These are phyloP conservation scores for Xerocomus amazonicus DNA, from an alignment of 1,284 basidiomycete species.

Conservation along the genomic window DNA sequence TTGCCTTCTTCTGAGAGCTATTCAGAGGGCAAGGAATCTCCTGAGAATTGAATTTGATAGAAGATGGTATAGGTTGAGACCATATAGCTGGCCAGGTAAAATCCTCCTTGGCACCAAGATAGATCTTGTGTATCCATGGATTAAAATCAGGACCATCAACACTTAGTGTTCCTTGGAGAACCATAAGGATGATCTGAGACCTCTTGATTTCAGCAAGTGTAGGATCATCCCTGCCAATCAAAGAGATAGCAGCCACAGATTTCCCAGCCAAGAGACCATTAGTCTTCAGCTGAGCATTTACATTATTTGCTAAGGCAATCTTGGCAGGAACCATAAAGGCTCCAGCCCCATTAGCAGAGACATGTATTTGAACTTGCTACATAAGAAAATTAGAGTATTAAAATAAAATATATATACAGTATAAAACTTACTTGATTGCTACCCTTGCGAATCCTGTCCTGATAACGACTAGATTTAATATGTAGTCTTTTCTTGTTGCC, in stretches of 20 bases:
- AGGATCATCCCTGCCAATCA: slow-evolving; percentile 49
- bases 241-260: slow-evolving; percentile 35
- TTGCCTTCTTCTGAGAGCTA: slow-evolving; percentile 24
- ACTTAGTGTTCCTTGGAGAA: slow-evolving; percentile 45
- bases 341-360: slow-evolving; percentile 18
- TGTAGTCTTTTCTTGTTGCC: slow-evolving; percentile 23
- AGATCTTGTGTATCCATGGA: slow-evolving; percentile 59
- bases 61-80: slow-evolving; percentile 17
- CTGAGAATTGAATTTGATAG: slow-evolving; percentile 15
- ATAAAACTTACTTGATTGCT: slow-evolving; percentile 26
- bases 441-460: slow-evolving; percentile 38
- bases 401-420: not conserved
- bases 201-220: slow-evolving; percentile 51
- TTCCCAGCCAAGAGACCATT: slow-evolving; percentile 23
- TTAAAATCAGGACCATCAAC: slow-evolving; percentile 38
- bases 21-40: slow-evolving; percentile 27
- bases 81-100: slow-evolving; percentile 45
- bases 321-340: slow-evolving; percentile 16
- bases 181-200: slow-evolving; percentile 41
- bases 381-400: slow-evolving; percentile 1
- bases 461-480: slow-evolving; percentile 38
- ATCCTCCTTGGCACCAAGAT: slow-evolving; percentile 34
- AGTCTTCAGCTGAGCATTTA: slow-evolving; percentile 13
- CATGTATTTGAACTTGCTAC: slow-evolving; percentile 17
- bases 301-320: slow-evolving; percentile 1